Evolutionary conservation across 2,329 filamentous ascomycete species (phyloP).

Genomic region (Microdochium nivale): DNA sequence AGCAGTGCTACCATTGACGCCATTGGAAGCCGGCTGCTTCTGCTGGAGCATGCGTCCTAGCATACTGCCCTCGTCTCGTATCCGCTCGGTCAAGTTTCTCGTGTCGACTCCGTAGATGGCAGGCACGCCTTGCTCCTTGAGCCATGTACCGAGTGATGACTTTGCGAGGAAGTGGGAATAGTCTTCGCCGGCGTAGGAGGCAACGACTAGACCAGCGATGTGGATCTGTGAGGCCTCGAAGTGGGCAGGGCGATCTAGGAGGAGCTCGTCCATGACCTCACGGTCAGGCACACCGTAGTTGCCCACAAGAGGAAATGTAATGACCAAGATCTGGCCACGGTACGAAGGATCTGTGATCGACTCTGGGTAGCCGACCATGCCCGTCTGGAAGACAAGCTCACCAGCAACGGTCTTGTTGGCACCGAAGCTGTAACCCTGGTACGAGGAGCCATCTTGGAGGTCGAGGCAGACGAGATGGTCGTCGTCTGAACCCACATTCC

Average conservation of each 20-base stretch:
- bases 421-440: slow-evolving; percentile 94
- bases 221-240: slow-evolving; percentile 93
- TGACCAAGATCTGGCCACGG: slow-evolving; percentile 87
- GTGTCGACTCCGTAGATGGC: slow-evolving; percentile 96
- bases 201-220: slow-evolving; percentile 82
- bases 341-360: slow-evolving; percentile 83
- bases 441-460: slow-evolving; percentile 83
- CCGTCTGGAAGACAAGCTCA: slow-evolving; percentile 98
- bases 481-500: slow-evolving; percentile 40
- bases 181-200: slow-evolving; percentile 88
- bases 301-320: slow-evolving; percentile 90
- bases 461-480: slow-evolving; percentile 75
- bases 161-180: slow-evolving; percentile 90
- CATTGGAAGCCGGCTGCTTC: slow-evolving; percentile 35
- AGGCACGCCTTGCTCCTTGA: slow-evolving; percentile 91
- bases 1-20: slow-evolving; percentile 23
- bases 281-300: slow-evolving; percentile 96
- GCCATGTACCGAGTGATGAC: slow-evolving; percentile 87
- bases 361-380: slow-evolving; percentile 98
- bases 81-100: slow-evolving; percentile 84
- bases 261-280: slow-evolving; percentile 74
- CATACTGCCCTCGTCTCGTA: slow-evolving; percentile 92
- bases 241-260: slow-evolving; percentile 79
- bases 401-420: slow-evolving; percentile 89
- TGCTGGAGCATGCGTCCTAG: slow-evolving; percentile 80